Conservation (phyloP, 164 flowering plant genomes). For the Umbellularia californica region DNA sequence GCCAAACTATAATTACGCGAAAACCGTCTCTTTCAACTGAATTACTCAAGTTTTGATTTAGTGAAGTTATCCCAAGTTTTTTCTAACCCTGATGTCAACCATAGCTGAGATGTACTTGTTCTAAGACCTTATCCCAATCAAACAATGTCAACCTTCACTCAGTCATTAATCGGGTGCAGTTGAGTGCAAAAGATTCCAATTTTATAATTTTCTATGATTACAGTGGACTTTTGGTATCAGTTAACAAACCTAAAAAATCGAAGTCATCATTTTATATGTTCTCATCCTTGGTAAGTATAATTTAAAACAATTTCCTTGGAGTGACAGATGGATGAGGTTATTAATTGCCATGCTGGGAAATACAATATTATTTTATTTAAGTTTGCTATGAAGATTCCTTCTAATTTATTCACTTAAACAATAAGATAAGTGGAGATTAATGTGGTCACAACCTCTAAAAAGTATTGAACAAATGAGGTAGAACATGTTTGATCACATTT, state of each 20-base stretch:
- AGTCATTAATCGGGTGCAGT: neutral
- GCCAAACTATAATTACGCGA: no score
- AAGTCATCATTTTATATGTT: neutral
- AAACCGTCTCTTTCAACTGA: no score
- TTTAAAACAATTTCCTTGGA: neutral
- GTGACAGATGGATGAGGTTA: neutral
- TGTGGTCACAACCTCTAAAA: neutral
- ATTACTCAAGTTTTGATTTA: no score
- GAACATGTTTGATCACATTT: neutral
- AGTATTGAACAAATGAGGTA: neutral
- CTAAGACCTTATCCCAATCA: no score
- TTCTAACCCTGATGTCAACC: no score
- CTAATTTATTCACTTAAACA: neutral
- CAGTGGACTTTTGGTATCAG: neutral
- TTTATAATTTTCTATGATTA: no score
- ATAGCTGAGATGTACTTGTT: no score
- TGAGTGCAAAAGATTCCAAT: neutral
- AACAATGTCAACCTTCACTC: no score
- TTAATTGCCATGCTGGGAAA: neutral
- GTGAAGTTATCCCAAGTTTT: no score
- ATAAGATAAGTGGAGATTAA: neutral
- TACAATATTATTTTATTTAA: neutral
- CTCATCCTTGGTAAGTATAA: neutral
- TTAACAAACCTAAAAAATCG: neutral
- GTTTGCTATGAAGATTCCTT: neutral